Evolutionary conservation across 208 protist genomes (phyloP), one percentile per base, ranked within the genome.

Genomic region (Trypanosoma vivax): DNA sequence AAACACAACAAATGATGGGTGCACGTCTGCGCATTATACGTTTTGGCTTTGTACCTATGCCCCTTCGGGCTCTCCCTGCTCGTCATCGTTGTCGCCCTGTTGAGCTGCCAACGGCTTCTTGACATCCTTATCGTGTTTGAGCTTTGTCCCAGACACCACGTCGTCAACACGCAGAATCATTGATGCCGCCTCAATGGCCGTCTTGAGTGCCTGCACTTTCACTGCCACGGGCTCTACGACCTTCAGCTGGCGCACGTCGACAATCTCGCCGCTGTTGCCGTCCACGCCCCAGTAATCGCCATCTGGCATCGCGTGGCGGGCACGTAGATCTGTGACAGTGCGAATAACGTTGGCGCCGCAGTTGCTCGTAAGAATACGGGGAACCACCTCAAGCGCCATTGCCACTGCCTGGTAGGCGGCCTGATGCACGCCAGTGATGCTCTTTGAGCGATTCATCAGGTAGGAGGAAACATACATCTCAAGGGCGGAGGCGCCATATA

Each of bases 131-230:
- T 86, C 79, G 23, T 89, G 72, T 28, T 71, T 68, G 40, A 92
- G 69, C 69, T 92, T 92, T 37, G 93, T 89, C 39, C 97, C 97
- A 7, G 94, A 98, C 21, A 99, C 91, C 28, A 99, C 94, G 49
- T 99, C 97, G 70, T 99, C 99, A 23, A 99, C 97, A 51, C 98
- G 83, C 16, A 99, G 67, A 49, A 99, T 92, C 74, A 99, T 94
- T 45, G 88, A 97, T 25, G 98, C 95, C 4, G 97, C 90, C 79
- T 99, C 98, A 50, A 99, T 92, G 40, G 97, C 85, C 3, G 97
- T 98, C 81, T 99, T 99, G 5, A 99, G 70, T 6, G 93, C 96
- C 83, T 99, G 97, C 7, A 93, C 65, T 81, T 99, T 99, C 23
- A 99, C 98, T 14, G 87, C 67, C 9, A 94, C 88, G 5, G 98